Conservation (phyloP, 768 basidiomycete species). For the Lentinula boryana region DNA sequence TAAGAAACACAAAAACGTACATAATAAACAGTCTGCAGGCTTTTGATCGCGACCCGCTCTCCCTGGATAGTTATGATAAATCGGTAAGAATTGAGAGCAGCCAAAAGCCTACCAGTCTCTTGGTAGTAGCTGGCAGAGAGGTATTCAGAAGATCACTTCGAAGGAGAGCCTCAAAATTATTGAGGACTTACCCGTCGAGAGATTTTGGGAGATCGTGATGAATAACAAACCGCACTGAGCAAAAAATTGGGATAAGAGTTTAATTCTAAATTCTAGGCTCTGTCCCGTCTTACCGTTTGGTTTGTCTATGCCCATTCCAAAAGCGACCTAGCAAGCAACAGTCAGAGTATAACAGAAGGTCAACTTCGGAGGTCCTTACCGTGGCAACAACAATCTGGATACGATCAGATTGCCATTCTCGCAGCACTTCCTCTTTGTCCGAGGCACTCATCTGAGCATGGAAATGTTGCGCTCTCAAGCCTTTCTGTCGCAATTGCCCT, state of each 20-base stretch:
- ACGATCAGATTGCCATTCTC: constrained; percentile 67
- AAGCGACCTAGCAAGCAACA: constrained; percentile 65
- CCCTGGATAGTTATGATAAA: constrained; percentile 21
- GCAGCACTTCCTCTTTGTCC: constrained; percentile 59
- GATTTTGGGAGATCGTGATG: constrained; percentile 80
- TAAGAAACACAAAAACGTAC: constrained; percentile 50
- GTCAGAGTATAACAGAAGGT: not conserved
- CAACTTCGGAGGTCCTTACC: constrained; percentile 33
- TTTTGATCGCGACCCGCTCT: constrained; percentile 90
- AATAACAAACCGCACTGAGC: constrained; percentile 83
- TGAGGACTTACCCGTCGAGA: constrained; percentile 63
- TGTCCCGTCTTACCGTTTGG: constrained; percentile 46
- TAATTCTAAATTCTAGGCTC: not conserved
- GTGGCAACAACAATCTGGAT: constrained; percentile 90
- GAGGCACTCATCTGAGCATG: constrained; percentile 71
- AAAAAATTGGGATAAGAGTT: not conserved
- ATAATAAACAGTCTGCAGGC: constrained; percentile 80
- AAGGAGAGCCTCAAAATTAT: not conserved
- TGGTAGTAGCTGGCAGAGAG: constrained; percentile 65
- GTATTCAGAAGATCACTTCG: constrained; percentile 6
- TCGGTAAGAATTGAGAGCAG: not conserved
- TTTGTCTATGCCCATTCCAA: constrained; percentile 98
- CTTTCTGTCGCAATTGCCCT: constrained; percentile 50
- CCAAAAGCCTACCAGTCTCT: constrained; percentile 57
- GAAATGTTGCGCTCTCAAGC: constrained; percentile 69